phyloP scores from a whole-genome alignment of 164 flowering plant genomes.

The Kingdonia uniflora region DNA sequence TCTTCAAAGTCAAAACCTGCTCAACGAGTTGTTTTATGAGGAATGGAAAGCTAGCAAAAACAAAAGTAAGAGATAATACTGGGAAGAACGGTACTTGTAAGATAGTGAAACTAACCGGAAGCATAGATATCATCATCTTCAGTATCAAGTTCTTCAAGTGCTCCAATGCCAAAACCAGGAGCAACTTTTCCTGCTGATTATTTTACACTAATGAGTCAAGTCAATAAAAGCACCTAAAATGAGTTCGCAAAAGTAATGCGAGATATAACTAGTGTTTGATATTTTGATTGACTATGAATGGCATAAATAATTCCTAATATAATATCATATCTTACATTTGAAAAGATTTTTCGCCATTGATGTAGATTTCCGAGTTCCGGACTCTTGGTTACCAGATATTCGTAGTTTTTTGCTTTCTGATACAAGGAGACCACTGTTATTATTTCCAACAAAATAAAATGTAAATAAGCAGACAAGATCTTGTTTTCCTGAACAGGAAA shows the following conservation, averaged over 20 bases:
- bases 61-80: neutral
- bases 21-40: slow-evolving; percentile 5
- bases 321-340: slow-evolving; percentile 41
- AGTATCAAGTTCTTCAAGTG: slow-evolving; percentile 83
- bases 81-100: neutral
- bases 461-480: neutral
- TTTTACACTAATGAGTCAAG: slow-evolving; percentile 10
- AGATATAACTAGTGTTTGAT: neutral
- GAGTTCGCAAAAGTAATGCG: neutral
- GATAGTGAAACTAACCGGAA: slow-evolving; percentile 34
- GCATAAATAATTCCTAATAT: neutral
- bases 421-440: slow-evolving; percentile 7
- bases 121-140: slow-evolving; percentile 95
- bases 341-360: slow-evolving; percentile 41
- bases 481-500: slow-evolving; percentile 6
- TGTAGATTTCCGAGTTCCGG: slow-evolving; percentile 20
- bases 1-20: slow-evolving; percentile 69
- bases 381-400: slow-evolving; percentile 25
- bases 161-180: slow-evolving; percentile 98
- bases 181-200: slow-evolving; percentile 73
- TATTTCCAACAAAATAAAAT: neutral
- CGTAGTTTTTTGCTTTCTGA: slow-evolving; percentile 64
- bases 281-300: too few species aligned
- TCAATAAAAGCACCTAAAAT: too few species aligned
- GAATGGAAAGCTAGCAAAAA: slow-evolving; percentile 1